These are phyloP conservation scores for Plicaturopsis crispa DNA, from an alignment of 768 basidiomycete genomes.

Conservation along the genomic window DNA sequence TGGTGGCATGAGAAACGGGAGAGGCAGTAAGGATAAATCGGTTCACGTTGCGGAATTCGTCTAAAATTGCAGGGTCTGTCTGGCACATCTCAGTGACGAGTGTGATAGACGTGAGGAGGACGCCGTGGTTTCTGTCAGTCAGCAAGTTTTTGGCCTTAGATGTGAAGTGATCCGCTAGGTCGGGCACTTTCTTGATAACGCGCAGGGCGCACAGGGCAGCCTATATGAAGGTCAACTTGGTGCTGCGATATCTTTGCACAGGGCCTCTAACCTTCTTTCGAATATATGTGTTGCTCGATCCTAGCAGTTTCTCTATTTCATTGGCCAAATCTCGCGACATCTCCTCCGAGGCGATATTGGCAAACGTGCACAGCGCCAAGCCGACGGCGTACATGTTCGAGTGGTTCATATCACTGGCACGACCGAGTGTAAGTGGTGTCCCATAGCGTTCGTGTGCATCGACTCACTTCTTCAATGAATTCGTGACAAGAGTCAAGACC, in stretches of 20 bases:
- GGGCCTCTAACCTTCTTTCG: slow-evolving; percentile 81
- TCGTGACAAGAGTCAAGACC: slow-evolving; percentile 94
- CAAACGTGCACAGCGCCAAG: slow-evolving; percentile 94
- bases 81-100: slow-evolving; percentile 94
- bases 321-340: slow-evolving; percentile 98
- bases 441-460: not conserved
- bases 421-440: not conserved
- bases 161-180: slow-evolving; percentile 89
- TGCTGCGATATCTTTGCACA: not conserved
- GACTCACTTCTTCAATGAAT: slow-evolving; percentile 92
- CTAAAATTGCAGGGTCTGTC: slow-evolving; percentile 59
- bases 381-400: slow-evolving; percentile 99
- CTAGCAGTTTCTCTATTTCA: slow-evolving; percentile 95
- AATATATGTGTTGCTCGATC: slow-evolving; percentile 97
- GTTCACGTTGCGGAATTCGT: slow-evolving; percentile 80
- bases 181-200: slow-evolving; percentile 93
- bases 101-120: slow-evolving; percentile 88
- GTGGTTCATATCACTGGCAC: slow-evolving; percentile 92
- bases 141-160: slow-evolving; percentile 84
- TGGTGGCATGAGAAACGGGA: slow-evolving; percentile 4
- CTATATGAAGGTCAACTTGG: slow-evolving; percentile 29
- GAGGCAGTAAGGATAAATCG: slow-evolving; percentile 3
- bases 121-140: slow-evolving; percentile 95
- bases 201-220: slow-evolving; percentile 93
- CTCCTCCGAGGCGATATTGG: slow-evolving; percentile 98